These are phyloP conservation scores for Lycium barbarum DNA, from an alignment of 257 asterid genomes.

Conservation along the genomic window DNA sequence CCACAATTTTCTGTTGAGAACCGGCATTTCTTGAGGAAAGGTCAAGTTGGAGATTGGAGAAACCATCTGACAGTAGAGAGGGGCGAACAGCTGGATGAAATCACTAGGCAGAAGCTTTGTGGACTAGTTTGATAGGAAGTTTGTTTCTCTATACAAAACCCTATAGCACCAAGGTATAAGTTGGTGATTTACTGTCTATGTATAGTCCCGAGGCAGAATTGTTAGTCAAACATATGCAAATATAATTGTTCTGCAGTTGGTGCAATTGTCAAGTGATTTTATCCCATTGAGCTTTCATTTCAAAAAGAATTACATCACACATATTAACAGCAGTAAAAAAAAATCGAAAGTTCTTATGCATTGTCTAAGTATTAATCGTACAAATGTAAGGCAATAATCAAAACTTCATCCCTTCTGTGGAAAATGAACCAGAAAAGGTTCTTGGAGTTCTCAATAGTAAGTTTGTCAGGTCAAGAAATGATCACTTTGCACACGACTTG, in stretches of 20 bases:
- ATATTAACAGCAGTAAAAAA: not conserved
- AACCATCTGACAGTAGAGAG: not conserved
- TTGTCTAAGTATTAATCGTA: not conserved
- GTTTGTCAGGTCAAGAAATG: not conserved
- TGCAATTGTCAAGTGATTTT: not conserved
- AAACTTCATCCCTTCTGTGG: not conserved
- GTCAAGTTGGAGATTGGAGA: conserved; percentile 17
- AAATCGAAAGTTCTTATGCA: not conserved
- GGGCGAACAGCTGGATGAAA: conserved; percentile 5
- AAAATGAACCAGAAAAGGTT: not conserved
- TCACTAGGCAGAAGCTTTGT: not conserved
- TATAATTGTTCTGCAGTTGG: not conserved
- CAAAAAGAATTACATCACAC: not conserved
- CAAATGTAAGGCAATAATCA: not conserved
- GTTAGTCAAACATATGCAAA: not conserved
- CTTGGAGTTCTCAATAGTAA: not conserved
- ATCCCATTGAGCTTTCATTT: not conserved
- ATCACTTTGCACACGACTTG: not conserved
- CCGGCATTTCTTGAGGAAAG: conserved; percentile 15
- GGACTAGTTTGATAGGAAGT: not conserved
- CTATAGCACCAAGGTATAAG: not conserved
- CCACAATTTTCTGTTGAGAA: not conserved
- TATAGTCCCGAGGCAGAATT: not conserved
- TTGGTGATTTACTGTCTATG: not conserved
- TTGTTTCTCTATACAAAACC: not conserved